Base-by-base conservation (phyloP, 257 asterid species). In the Penstemon newberryi region DNA sequence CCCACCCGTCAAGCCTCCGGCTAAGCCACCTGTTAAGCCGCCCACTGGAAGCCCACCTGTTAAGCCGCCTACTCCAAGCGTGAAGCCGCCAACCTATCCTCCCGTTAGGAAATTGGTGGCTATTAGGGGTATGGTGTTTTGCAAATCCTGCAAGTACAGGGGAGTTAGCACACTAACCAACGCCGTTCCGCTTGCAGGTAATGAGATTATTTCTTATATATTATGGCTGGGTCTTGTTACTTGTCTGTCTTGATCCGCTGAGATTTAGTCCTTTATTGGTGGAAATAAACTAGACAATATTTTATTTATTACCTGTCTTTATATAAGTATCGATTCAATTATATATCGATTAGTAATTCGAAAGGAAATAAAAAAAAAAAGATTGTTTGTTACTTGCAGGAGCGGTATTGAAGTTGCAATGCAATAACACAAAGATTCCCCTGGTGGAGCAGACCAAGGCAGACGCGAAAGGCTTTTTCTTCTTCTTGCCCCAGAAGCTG, bases 61-160 rank as follows among this genome's bases (percentile, higher is more conserved):
- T 5, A 59, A 69, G 66, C 67, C 74, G 18, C 74, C 74, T 7
- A 37, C 49, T 50, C 72, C 74, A 0, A 75, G 78, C 5, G 71
- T 38, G 0, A 67, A 75, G 7, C 70, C 75, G 8, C 73, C 82
- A 4, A 65, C 18, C 2, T 49, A 53, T 4, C 76, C 73, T 9
- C 79, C 77, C 39, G 66, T 0, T 4, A 70, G 66, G 65, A 78
- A 73, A 44, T 70, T 40, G 8, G 63, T 78, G 47, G 80, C 75
- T 25, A 79, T 83, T 7, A 82, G 79, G 45, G 89, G 86, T n/a
- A 82, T 74, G 55, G 89, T 84, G 0, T 73, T 70, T 58, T 80
- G 85, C 72, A 77, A 74, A 44, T 51, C 80, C 11, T 80, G 85
- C 85, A 80, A 72, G 61, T 73, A 45, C 47, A 69, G 73, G 56